Base-by-base conservation (phyloP, 2,329 filamentous ascomycete species). In the Clarireedia hainanense region DNA sequence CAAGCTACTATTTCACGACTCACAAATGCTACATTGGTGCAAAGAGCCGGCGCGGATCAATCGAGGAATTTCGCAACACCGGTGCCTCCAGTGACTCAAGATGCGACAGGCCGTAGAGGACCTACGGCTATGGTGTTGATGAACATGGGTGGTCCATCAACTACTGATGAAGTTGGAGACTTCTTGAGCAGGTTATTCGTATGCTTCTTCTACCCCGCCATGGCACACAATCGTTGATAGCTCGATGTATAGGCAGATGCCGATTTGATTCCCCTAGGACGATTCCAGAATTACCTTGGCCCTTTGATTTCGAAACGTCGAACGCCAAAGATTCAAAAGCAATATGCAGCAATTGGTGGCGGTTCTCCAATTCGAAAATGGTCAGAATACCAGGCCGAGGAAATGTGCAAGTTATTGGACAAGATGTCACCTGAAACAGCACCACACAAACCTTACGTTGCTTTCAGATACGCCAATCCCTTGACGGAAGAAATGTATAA, bases 351-450 rank as follows among this genome's bases (percentile, higher is more conserved):
- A 55, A 99, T 99, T 68, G 94, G 94, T 57, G 94, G 94, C 60
- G 94, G 94, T n/a, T 97, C 91, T 20, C 94, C 94, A 1, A 99
- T 99, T 70, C 85, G 92, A 64, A 95, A 95, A 72, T 99, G 95
- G 95, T 95, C 91, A 24, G 94, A 99, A 73, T 85, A 94, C 68
- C 94, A 99, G 72, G 91, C 84, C 58, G 79, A 80, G 57, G 91
- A 97, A 73, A 96, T 97, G 90, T 99, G 94, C 81, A 96, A 96
- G 77, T 81, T 97, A 51, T 79, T 99, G 51, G 94, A 99, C 77
- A 81, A 86, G 64, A 87, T 90, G 58, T 95, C 88, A 1, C 94
- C 94, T 5, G 88, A 95, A 69, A 96, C 91, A 1, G 94, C 94
- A 3, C 94, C 94, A 5, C 94, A 99, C 71, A 96, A 94, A 71